A percentile compares a stretch with the other conserved stretches of the same genome.
Evolutionary conservation across 495 filamentous ascomycete genomes (phyloP).

Genomic region (Penicillium argentinense): DNA sequence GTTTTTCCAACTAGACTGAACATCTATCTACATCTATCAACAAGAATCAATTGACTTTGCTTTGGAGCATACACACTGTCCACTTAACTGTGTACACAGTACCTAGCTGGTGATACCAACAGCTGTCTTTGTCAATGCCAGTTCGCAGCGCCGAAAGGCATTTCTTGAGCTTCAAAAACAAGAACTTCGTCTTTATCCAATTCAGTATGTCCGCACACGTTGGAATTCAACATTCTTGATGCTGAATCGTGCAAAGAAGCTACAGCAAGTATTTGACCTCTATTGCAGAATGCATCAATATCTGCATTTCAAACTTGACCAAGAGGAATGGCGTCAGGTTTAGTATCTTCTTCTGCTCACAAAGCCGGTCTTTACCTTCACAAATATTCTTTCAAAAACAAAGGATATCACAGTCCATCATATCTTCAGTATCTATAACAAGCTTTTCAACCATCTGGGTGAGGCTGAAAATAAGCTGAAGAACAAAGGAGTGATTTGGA

Average conservation of each 20-base stretch:
- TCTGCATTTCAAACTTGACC: constrained; percentile 8
- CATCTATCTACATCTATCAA: too few relatives aligned
- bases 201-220: constrained; percentile 15
- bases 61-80: too few relatives aligned
- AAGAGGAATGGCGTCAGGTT: constrained; percentile 16
- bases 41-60: too few relatives aligned
- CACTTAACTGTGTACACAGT: too few relatives aligned
- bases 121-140: constrained; percentile 17
- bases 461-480: too few relatives aligned
- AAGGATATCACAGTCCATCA: constrained; percentile 18
- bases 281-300: constrained; percentile 12
- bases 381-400: constrained; percentile 15
- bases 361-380: constrained; percentile 8
- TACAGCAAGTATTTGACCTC: constrained; percentile 8
- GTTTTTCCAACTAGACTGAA: too few relatives aligned
- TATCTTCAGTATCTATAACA: too few relatives aligned
- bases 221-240: constrained; percentile 13
- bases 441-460: too few relatives aligned
- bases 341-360: constrained; percentile 5
- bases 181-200: constrained; percentile 11
- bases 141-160: constrained; percentile 11
- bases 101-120: too few relatives aligned
- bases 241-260: constrained; percentile 1
- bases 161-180: constrained; percentile 13
- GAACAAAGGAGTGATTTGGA: too few relatives aligned